These are phyloP conservation scores for Leccinum fibrillosum DNA, from an alignment of 768 basidiomycete species.

Conservation along the genomic window DNA sequence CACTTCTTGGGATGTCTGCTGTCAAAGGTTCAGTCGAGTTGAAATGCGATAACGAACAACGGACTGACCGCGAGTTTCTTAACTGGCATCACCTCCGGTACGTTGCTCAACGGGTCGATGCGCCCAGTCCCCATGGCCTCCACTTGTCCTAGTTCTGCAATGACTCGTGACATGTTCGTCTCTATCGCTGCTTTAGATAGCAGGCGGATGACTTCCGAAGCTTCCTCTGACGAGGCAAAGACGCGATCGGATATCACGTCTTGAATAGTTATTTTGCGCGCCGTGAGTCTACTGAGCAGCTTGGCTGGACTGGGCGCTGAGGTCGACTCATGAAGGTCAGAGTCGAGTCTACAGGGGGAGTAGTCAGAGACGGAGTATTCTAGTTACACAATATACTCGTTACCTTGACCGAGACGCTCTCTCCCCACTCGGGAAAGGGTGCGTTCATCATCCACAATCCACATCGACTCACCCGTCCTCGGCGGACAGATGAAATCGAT, in stretches of 20 bases:
- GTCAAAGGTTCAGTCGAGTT: not conserved
- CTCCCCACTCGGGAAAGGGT: slow-evolving; percentile 87
- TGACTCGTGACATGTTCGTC: slow-evolving; percentile 45
- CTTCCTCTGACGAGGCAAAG: slow-evolving; percentile 53
- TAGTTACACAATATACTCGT: slow-evolving; percentile 12
- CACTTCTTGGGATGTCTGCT: slow-evolving; percentile 4
- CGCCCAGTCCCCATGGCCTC: slow-evolving; percentile 41
- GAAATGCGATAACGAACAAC: not conserved
- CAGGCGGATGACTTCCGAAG: slow-evolving; percentile 48
- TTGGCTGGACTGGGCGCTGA: slow-evolving; percentile 17
- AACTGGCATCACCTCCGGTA: slow-evolving; percentile 67
- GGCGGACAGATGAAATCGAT: slow-evolving; percentile 86
- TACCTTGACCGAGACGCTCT: slow-evolving; percentile 52
- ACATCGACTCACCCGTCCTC: slow-evolving; percentile 2
- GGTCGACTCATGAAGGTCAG: slow-evolving; percentile 27
- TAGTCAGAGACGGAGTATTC: slow-evolving; percentile 38
- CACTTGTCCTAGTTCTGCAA: slow-evolving; percentile 55
- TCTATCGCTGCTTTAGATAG: slow-evolving; percentile 62
- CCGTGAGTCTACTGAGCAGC: slow-evolving; percentile 45
- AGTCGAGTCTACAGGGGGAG: slow-evolving; percentile 34
- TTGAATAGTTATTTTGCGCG: slow-evolving; percentile 47
- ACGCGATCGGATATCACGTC: slow-evolving; percentile 56
- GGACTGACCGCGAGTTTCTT: slow-evolving; percentile 39
- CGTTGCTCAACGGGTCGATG: slow-evolving; percentile 43
- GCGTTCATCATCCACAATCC: slow-evolving; percentile 2